These are phyloP conservation scores for Breynia disticha DNA, from an alignment of 441 rosid genomes.

Conservation along the genomic window DNA sequence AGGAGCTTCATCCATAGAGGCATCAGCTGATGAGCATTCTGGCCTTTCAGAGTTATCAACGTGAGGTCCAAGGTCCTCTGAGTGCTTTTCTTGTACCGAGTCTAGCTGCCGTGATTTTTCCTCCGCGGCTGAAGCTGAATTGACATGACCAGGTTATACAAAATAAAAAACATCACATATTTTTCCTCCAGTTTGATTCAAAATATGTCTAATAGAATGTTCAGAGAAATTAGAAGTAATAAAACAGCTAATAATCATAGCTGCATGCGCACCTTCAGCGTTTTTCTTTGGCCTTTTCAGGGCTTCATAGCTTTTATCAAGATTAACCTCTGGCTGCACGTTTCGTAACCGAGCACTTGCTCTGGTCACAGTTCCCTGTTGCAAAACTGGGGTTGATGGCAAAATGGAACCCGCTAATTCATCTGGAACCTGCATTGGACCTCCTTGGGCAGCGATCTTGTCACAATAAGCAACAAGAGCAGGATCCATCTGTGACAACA, in stretches of 20 bases:
- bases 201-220: no score
- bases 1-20: conserved; percentile 22
- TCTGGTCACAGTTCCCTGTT: conserved; percentile 73
- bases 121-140: conserved; percentile 36
- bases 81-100: no score
- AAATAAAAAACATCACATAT: background rate
- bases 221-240: no score
- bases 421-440: conserved; percentile 72
- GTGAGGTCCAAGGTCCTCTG: conserved; percentile 26
- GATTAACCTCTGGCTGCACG: conserved; percentile 76
- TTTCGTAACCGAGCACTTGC: conserved; percentile 94
- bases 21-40: conserved; percentile 26
- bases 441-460: conserved; percentile 85
- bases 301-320: conserved; percentile 65
- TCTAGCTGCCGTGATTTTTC: conserved; percentile 44
- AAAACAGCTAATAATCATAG: conserved; percentile 22
- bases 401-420: conserved; percentile 58
- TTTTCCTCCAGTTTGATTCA: no score
- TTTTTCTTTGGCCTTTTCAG: conserved; percentile 72
- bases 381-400: conserved; percentile 67
- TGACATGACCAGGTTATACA: background rate
- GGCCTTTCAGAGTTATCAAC: conserved; percentile 28
- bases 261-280: conserved; percentile 42
- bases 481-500: conserved; percentile 98
- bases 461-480: conserved; percentile 81